These are phyloP conservation scores for Colletotrichum tofieldiae DNA, from an alignment of 2,329 filamentous ascomycete genomes.

Conservation along the genomic window DNA sequence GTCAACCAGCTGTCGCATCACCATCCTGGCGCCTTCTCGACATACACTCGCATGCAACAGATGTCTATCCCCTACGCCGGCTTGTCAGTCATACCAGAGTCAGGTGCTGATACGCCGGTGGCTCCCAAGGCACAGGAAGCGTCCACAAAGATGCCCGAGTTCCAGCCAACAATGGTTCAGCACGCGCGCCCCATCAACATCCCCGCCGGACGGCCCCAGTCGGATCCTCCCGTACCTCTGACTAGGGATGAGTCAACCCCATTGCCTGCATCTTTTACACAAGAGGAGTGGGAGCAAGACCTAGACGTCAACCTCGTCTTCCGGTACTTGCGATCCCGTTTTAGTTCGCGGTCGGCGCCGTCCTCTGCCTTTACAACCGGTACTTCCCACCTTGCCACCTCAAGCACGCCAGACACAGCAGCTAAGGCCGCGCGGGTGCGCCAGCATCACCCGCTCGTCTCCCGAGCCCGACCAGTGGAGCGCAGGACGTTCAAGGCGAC, in stretches of 20 bases:
- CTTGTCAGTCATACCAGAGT: conserved; percentile 76
- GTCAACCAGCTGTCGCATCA: conserved; percentile 85
- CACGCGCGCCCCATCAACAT: conserved; percentile 56
- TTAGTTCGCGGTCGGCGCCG: conserved; percentile 68
- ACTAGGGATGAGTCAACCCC: conserved; percentile 36
- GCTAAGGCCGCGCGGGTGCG: conserved; percentile 88
- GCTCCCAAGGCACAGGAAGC: conserved; percentile 64
- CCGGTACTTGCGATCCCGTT: conserved; percentile 84
- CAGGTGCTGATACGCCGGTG: conserved; percentile 51
- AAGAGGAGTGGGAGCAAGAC: conserved; percentile 95
- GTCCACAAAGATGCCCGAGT: conserved; percentile 61
- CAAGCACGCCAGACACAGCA: conserved; percentile 75
- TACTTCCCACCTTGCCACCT: conserved; percentile 64
- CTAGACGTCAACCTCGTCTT: conserved; percentile 94
- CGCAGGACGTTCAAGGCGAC: conserved; percentile 71
- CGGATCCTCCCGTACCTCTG: conserved; percentile 30
- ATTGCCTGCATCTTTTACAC: conserved; percentile 61
- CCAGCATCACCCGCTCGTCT: conserved; percentile 90
- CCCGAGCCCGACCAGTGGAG: conserved; percentile 68
- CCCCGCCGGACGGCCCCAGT: conserved; percentile 49
- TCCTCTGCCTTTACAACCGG: conserved; percentile 59
- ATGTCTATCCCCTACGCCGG: conserved; percentile 83
- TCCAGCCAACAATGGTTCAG: conserved; percentile 63
- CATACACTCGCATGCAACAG: conserved; percentile 78
- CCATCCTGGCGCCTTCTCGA: conserved; percentile 90